Conservation (phyloP, 179 eudicot genomes). For the Dionaea muscipula region DNA sequence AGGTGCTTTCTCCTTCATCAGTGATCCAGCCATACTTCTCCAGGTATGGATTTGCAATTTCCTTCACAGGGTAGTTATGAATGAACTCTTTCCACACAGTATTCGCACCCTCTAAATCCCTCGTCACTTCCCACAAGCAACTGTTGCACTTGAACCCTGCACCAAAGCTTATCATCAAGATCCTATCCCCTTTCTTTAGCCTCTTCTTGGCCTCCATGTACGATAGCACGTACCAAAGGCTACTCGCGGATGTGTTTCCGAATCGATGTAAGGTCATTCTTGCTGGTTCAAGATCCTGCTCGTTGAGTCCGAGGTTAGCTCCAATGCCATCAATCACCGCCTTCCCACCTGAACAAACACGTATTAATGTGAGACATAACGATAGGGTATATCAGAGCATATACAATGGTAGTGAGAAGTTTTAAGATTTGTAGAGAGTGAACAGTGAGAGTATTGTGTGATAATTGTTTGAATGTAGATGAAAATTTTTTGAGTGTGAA, state of each 20-base stretch:
- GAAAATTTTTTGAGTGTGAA: too few relatives aligned
- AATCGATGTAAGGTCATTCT: conserved; percentile 85
- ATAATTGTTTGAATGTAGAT: too few relatives aligned
- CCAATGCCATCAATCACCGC: conserved; percentile 83
- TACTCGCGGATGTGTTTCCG: conserved; percentile 89
- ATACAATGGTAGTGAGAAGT: too few relatives aligned
- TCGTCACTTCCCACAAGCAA: conserved; percentile 46
- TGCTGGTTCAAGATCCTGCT: conserved; percentile 66
- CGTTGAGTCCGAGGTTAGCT: conserved; percentile 34
- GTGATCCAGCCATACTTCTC: conserved; percentile 56
- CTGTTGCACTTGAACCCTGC: conserved; percentile 61
- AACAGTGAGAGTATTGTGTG: too few relatives aligned
- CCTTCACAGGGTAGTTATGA: conserved; percentile 24
- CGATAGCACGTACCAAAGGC: conserved; percentile 76
- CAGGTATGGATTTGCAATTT: conserved; percentile 28
- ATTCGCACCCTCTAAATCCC: conserved; percentile 28
- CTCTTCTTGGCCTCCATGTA: conserved; percentile 81
- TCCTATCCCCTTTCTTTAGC: conserved; percentile 52
- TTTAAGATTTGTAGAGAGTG: too few relatives aligned
- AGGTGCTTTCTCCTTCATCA: conserved; percentile 18
- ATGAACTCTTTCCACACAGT: conserved; percentile 44
- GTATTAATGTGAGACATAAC: too few relatives aligned
- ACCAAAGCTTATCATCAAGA: conserved; percentile 77
- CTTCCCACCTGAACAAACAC: conserved; percentile 74
- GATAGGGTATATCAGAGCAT: too few relatives aligned